Evolutionary conservation across 352 stramenopile species (phyloP), one percentile per base, ranked within the genome.

Genomic region (Phytophthora sansomeana): DNA sequence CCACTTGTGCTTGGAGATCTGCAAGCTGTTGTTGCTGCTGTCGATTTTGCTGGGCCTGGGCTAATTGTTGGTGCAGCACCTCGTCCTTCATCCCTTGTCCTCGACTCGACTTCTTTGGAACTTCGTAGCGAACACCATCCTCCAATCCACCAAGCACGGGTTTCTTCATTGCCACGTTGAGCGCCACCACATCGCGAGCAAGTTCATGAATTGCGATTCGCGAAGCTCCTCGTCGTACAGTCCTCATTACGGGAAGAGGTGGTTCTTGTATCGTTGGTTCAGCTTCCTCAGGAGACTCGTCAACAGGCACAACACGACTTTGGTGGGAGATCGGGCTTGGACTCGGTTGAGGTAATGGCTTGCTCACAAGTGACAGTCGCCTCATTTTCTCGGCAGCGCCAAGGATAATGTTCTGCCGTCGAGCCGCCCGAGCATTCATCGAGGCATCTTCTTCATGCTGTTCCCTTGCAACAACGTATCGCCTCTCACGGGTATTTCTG

Each of bases 41-140:
- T 29, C 48, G 63, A n/a, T 49, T 66, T 39, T 63, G 48, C 33
- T 72, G 56, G 0, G 33, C 33, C 46, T 67, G 56, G 3, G 42
- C 50, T 33, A 67, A 21, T 58, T 67, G 47, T 21, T 67, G 48
- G 6, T 56, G 42, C 5, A 65, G 10, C 11, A 28, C 42, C 39
- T 33, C 53, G 19, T 58, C 61, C 17, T 55, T 71, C 33, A 35
- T 68, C 33, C 13, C 70, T 53, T 57, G 74, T 55, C 33, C 74
- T 56, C 39, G 67, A 21, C 52, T 62, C 8, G 74, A 77, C 30
- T 83, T 85, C 33, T 68, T 67, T 4, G 77, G 77, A 5, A 76
- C 56, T 56, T 86, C 80, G 46, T 89, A 89, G n/a, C 80, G 80
- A 50, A 88, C 77, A 4, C 77, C 80, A 50, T 88, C 75, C 26